phyloP scores from a whole-genome alignment of 805 yeast genomes.

The Zygotorulaspora sp. region DNA sequence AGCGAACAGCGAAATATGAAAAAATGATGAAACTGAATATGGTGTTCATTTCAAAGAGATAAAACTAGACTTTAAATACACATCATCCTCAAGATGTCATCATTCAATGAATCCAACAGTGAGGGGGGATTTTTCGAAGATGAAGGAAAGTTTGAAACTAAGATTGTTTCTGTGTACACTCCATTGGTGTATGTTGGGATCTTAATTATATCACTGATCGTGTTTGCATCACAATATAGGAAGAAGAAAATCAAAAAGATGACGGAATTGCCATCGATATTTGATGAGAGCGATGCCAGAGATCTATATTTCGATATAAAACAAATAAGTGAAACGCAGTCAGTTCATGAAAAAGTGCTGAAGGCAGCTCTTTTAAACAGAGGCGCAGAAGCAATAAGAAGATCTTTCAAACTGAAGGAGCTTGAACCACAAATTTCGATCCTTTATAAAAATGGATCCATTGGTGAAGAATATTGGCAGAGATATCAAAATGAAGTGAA shows the following conservation, averaged over 20 bases:
- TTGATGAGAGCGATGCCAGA: constrained; percentile 60
- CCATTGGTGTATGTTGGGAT: constrained; percentile 75
- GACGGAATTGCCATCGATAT: constrained; percentile 64
- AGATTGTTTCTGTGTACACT: constrained; percentile 53
- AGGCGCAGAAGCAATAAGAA: constrained; percentile 84
- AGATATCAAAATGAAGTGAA: constrained; percentile 74
- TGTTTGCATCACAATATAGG: constrained; percentile 68
- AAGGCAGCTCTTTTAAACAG: constrained; percentile 63
- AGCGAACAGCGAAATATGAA: constrained; percentile 1
- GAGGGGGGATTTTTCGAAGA: constrained; percentile 15
- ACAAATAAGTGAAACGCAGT: constrained; percentile 36
- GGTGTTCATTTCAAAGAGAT: background rate
- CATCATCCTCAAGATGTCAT: constrained; percentile 6
- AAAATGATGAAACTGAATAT: too few species aligned
- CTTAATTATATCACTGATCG: constrained; percentile 57
- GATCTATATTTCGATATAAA: constrained; percentile 60
- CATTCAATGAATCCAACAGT: constrained; percentile 12
- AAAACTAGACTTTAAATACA: background rate
- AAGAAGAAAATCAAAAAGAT: constrained; percentile 48
- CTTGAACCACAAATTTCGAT: constrained; percentile 61
- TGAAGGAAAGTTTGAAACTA: constrained; percentile 34
- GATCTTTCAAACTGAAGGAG: constrained; percentile 79
- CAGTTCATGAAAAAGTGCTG: constrained; percentile 72
- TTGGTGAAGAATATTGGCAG: constrained; percentile 85
- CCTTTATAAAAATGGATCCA: constrained; percentile 80